Base-by-base conservation (phyloP, 768 basidiomycete genomes). In the Termitomyces sp. region DNA sequence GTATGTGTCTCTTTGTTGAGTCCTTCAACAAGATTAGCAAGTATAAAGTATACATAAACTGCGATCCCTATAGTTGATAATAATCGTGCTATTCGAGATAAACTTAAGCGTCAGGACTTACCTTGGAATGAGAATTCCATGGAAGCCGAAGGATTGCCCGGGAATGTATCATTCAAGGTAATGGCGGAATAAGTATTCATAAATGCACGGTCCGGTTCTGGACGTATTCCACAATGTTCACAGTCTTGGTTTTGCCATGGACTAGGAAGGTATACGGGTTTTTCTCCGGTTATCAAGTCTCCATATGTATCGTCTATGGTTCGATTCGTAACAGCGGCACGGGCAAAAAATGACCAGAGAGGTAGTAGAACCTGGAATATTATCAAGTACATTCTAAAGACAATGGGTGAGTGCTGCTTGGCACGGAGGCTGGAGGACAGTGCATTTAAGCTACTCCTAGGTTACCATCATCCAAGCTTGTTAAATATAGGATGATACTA, bases 11-110 rank as follows among this genome's bases (percentile, higher is more conserved):
- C 10, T 14, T 11, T 11, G 35, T 14, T 14, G 35, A 36, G 9
- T 24, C 46, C 16, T 3, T 9, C 3, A 41, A 59, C 58, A n/a
- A 66, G 60, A 59, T 75, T 73, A n/a, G 70, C 69, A 11, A 74
- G 71, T 32, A 75, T 71, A 44, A 76, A 74, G 54, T 67, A 76
- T 16, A 75, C 69, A 52, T 74, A 74, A 10, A 75, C 65, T 1
- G 72, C 74, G n/a, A 68, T 70, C 16, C 73, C 74, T 77, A 40
- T 44, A 30, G 30, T 4, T 38, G 26, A 16, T 22, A 28, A 13
- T 40, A n/a, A 8, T 52, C 28, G 10, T 9, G 9, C n/a, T 40
- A 26, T 7, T 43, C 9, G 10, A 53, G 11, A 20, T 8, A n/a
- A 20, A 40, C 2, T 43, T 5, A 2, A 35, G 38, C 20, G 2